Evolutionary conservation across 306 rosid genomes (phyloP).

Genomic region (Oemleria cerasiformis): DNA sequence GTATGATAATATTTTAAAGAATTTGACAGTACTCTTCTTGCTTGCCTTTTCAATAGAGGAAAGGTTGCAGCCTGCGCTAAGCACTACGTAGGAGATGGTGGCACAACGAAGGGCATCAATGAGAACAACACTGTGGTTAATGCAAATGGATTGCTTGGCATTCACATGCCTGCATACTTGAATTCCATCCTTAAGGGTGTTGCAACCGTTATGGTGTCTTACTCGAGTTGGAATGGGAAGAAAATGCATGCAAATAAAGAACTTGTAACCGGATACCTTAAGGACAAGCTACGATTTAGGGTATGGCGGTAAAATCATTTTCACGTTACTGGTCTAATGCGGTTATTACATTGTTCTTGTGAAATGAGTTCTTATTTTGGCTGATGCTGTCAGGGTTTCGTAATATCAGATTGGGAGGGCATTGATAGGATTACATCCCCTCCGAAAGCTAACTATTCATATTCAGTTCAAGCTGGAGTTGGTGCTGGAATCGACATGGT

Average conservation of each 20-base stretch:
- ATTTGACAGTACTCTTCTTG: background rate
- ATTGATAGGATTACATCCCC: slow-evolving; percentile 83
- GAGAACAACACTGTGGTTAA: slow-evolving; percentile 74
- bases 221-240: slow-evolving; percentile 83
- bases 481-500: slow-evolving; percentile 91
- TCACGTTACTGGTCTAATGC: background rate
- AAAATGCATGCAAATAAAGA: slow-evolving; percentile 72
- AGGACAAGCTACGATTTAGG: slow-evolving; percentile 62
- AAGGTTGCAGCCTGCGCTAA: slow-evolving; percentile 97
- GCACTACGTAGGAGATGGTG: slow-evolving; percentile 95
- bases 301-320: slow-evolving; percentile 28
- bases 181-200: slow-evolving; percentile 69
- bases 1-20: no score
- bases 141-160: slow-evolving; percentile 55
- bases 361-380: background rate
- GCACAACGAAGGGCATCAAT: slow-evolving; percentile 79
- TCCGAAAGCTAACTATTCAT: slow-evolving; percentile 76
- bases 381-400: slow-evolving; percentile 57
- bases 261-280: slow-evolving; percentile 65
- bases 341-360: background rate
- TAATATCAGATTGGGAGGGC: slow-evolving; percentile 87
- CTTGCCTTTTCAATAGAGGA: slow-evolving; percentile 37
- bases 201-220: slow-evolving; percentile 75
- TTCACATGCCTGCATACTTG: slow-evolving; percentile 80
- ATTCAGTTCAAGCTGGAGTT: slow-evolving; percentile 67